These are phyloP conservation scores for Boletellus deceptivus DNA, from an alignment of 1,284 basidiomycete species.

Conservation along the genomic window DNA sequence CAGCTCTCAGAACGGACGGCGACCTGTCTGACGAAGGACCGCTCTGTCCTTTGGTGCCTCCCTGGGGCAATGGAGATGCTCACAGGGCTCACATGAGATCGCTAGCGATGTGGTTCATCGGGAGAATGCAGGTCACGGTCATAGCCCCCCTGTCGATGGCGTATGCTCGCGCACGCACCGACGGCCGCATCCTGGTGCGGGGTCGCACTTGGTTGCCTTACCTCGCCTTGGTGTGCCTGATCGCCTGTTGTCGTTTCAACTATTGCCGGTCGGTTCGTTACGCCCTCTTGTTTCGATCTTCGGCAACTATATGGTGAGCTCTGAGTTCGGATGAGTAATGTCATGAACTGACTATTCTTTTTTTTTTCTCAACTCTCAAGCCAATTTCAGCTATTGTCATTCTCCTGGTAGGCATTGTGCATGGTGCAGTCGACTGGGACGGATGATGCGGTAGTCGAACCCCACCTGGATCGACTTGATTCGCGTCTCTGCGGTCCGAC, in stretches of 20 bases:
- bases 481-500: neutral
- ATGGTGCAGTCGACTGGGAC: too few species aligned
- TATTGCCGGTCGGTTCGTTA: too few species aligned
- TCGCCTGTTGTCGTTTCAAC: neutral
- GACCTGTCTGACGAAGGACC: constrained; percentile 5
- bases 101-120: neutral
- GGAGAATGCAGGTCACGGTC: neutral
- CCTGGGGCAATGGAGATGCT: neutral
- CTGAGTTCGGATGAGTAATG: neutral
- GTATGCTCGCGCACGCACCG: neutral
- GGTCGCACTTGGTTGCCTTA: constrained; percentile 5
- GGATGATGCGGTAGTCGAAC: neutral
- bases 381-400: constrained; percentile 18
- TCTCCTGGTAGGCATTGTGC: constrained; percentile 5
- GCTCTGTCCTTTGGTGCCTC: constrained; percentile 17
- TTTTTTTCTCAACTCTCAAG: neutral
- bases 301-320: constrained; percentile 8
- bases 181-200: neutral
- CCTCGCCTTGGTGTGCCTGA: constrained; percentile 5
- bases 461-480: neutral
- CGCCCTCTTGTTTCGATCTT: neutral
- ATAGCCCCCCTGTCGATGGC: neutral
- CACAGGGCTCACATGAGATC: neutral
- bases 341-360: neutral
- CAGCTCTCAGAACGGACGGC: neutral